phyloP scores from a whole-genome alignment of 1,139 yeast genomes.

The Blastobotrys illinoisensis region DNA sequence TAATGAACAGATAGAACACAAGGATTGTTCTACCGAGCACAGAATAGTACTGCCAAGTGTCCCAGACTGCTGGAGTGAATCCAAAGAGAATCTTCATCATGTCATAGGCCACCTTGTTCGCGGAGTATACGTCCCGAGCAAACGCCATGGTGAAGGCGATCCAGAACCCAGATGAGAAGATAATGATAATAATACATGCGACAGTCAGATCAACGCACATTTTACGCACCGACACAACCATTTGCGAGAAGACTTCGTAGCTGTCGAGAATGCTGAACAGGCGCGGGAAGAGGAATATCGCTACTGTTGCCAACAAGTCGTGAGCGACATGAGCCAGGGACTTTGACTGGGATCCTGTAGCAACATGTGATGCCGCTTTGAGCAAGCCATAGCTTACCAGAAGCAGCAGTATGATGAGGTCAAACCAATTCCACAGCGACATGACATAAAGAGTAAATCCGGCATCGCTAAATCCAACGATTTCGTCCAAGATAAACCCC shows the following conservation, averaged over 20 bases:
- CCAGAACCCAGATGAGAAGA: slow-evolving; percentile 55
- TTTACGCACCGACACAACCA: slow-evolving; percentile 47
- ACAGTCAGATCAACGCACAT: slow-evolving; percentile 54
- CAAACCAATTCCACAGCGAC: slow-evolving; percentile 38
- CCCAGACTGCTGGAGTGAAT: slow-evolving; percentile 62
- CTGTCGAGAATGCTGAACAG: slow-evolving; percentile 51
- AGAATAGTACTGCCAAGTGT: slow-evolving; percentile 50
- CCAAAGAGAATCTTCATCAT: slow-evolving; percentile 55
- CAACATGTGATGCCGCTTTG: neutral
- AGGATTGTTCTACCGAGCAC: slow-evolving; percentile 46
- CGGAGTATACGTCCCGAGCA: slow-evolving; percentile 41
- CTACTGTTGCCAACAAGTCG: slow-evolving; percentile 44
- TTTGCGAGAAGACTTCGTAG: slow-evolving; percentile 49
- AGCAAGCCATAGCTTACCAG: slow-evolving; percentile 26
- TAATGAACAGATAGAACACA: slow-evolving; percentile 50
- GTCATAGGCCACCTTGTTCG: slow-evolving; percentile 49
- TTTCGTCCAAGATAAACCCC: slow-evolving; percentile 37
- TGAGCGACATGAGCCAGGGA: slow-evolving; percentile 31
- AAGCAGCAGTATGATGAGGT: slow-evolving; percentile 30
- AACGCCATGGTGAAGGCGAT: slow-evolving; percentile 49
- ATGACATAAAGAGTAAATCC: slow-evolving; percentile 35
- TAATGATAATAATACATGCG: slow-evolving; percentile 46
- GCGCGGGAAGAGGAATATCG: slow-evolving; percentile 52
- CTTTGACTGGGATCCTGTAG: neutral
- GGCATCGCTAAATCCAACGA: slow-evolving; percentile 34